Percentiles rank a stretch among this genome's conserved stretches.
Conservation (phyloP, 352 stramenopile species). For the Globisporangium sylvaticum region DNA sequence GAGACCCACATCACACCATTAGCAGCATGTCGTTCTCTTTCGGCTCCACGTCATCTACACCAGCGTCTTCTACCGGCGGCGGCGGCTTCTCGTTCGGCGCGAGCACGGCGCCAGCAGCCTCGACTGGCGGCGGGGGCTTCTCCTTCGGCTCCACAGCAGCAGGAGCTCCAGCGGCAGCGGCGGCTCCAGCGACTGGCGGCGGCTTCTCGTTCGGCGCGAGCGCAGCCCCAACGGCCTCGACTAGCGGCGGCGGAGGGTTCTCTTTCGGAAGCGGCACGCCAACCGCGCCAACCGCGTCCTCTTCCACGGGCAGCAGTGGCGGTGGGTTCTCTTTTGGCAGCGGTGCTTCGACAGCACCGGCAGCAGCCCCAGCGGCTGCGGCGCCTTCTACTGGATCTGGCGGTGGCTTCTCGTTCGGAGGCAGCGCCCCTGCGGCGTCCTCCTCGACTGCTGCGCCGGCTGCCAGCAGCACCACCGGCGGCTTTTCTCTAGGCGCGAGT, state of each 20-base stretch:
- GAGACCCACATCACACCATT: background rate
- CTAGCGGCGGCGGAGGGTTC: conserved; percentile 20
- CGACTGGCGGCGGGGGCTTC: background rate
- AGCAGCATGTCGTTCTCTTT: conserved; percentile 18
- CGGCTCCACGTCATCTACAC: background rate
- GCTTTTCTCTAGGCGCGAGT: conserved; percentile 10
- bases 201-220: background rate
- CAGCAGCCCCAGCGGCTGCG: background rate
- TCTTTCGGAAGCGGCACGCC: conserved; percentile 25
- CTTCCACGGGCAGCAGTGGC: background rate
- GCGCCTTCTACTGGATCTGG: background rate
- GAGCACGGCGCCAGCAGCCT: background rate
- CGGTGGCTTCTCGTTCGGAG: conserved; percentile 15
- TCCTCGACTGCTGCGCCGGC: background rate
- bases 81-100: conserved; percentile 10
- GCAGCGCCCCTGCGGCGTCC: background rate
- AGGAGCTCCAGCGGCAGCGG: conserved; percentile 4
- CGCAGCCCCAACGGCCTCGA: background rate
- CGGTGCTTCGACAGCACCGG: background rate
- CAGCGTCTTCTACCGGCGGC: background rate
- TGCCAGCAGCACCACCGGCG: background rate
- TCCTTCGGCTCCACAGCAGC: conserved; percentile 10
- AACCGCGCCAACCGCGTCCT: background rate
- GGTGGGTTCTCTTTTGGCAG: background rate
- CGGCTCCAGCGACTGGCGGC: conserved; percentile 1